Evolutionary conservation across 441 rosid species (phyloP), one percentile per base, ranked within the genome.

Genomic region (Populus tomentosa): DNA sequence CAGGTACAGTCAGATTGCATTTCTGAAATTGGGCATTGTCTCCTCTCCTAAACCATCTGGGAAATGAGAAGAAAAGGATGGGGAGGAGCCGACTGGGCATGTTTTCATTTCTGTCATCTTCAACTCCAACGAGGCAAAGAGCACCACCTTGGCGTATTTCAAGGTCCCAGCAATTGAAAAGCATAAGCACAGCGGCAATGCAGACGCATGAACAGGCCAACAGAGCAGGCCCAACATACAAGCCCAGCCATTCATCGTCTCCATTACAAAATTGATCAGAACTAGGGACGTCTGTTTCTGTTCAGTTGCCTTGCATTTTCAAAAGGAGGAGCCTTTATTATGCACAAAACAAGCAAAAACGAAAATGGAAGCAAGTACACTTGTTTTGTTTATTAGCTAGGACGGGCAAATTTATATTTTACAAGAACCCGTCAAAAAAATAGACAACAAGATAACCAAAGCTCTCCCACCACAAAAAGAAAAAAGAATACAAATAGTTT

Each of bases 351-450:
- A 42, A 46, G 16, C 18, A 13, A 42, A 42, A 46, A 46, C 56
- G 11, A 46, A 46, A 46, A 13, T 46, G 18, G 56, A 46, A 46
- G 56, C 20, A 46, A 46, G 56, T 13, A 5, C 18, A 46, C 20
- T 46, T 14, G 56, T 13, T 13, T 46, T 1, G 18, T 46, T 46
- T 46, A 46, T 80, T 75, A 53, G n/a, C 8, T 53, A 4, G 73
- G 75, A 11, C 67, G 68, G 77, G 16, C 14, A 73, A 72, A 72
- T 16, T 62, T 16, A 77, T 73, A 77, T 81, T 77, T 65, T 74
- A 77, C 78, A 77, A 6, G 38, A 50, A 73, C 78, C 83, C 78
- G 64, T 73, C 38, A 73, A 80, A 80, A 6, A 2, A 40, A 50
- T 63, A 20, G 28, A 61, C 67, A 61, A 36, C 46, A 69, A 23